Evolutionary conservation across 192 early-diverging fungal species (phyloP).

Genomic region (Glomus cerebriforme): DNA sequence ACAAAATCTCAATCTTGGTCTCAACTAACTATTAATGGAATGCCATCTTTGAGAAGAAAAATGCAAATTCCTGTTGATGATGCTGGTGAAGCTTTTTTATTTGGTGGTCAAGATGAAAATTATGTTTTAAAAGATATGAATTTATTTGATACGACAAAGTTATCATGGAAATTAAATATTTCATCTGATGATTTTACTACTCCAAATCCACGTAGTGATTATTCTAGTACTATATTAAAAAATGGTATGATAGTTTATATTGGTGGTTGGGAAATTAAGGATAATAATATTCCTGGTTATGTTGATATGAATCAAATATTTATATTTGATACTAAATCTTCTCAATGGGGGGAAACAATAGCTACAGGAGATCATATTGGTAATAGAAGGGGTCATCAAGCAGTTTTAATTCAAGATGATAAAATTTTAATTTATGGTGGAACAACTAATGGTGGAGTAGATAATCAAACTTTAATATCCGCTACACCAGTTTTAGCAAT

Average conservation of each 20-base stretch:
- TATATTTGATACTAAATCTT: not conserved
- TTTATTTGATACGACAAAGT: not conserved
- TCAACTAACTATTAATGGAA: not conserved
- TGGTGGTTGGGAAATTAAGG: not conserved
- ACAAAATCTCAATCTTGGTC: not conserved
- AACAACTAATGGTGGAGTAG: too few species aligned
- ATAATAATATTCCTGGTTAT: not conserved
- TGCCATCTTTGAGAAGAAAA: not conserved
- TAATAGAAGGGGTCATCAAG: not conserved
- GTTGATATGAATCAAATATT: not conserved
- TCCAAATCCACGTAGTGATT: not conserved
- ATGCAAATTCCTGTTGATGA: not conserved
- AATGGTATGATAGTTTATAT: not conserved
- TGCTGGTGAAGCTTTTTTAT: not conserved
- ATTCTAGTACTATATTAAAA: not conserved
- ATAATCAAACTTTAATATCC: not conserved
- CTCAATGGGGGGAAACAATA: not conserved
- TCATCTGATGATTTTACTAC: not conserved
- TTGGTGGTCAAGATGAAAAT: not conserved
- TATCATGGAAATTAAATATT: not conserved
- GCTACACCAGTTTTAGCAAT: not conserved
- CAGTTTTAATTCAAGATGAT: not conserved
- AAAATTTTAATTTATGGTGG: not conserved
- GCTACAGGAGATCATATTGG: not conserved
- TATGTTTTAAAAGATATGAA: not conserved